These are phyloP conservation scores for Solanum dulcamara DNA, from an alignment of 257 asterid genomes.

Conservation along the genomic window DNA sequence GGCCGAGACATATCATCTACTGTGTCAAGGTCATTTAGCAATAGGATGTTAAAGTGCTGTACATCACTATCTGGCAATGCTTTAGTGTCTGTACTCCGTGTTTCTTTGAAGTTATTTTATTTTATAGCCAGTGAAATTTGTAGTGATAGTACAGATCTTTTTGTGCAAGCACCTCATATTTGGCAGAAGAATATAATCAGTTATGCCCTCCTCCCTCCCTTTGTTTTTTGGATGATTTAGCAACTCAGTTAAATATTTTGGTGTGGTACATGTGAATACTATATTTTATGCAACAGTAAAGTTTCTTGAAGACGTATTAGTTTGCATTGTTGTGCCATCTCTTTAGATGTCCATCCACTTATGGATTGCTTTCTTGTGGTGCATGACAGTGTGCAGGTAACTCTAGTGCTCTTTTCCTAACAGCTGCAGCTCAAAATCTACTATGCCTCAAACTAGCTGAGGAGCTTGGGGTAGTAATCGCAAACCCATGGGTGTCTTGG, in stretches of 20 bases:
- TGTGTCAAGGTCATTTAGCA: not conserved
- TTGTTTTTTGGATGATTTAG: not conserved
- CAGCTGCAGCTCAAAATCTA: slow-evolving; percentile 98
- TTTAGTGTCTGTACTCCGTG: not conserved
- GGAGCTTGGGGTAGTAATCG: slow-evolving; percentile 82
- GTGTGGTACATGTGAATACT: not conserved
- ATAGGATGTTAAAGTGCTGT: not conserved
- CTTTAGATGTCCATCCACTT: slow-evolving; percentile 11
- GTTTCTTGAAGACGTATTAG: not conserved
- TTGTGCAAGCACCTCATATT: not conserved
- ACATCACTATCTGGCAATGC: not conserved
- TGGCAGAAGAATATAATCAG: not conserved
- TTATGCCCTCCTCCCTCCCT: not conserved
- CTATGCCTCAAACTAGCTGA: slow-evolving; percentile 93
- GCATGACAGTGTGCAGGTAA: slow-evolving; percentile 79
- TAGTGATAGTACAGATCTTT: not conserved
- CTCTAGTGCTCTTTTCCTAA: slow-evolving; percentile 98
- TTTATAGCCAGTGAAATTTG: not conserved
- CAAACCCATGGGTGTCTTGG: slow-evolving; percentile 93
- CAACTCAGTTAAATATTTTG: not conserved
- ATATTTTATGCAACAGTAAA: not conserved
- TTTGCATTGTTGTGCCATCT: not conserved
- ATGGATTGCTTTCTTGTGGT: slow-evolving; percentile 23
- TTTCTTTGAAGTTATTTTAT: not conserved
- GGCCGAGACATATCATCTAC: not conserved